phyloP scores from a whole-genome alignment of 1,139 yeast genomes.

The Diutina rugosa region DNA sequence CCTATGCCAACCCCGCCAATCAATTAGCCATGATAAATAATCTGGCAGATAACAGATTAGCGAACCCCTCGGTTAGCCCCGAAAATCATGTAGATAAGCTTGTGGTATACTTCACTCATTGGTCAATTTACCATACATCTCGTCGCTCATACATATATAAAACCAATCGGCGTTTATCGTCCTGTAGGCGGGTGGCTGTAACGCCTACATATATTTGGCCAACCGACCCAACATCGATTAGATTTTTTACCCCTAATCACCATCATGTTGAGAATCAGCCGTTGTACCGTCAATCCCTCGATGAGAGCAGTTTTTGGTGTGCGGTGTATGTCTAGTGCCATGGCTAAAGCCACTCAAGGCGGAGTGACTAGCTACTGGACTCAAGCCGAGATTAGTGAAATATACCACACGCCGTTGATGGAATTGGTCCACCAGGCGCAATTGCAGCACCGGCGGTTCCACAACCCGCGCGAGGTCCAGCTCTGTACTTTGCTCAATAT shows the following conservation, averaged over 20 bases:
- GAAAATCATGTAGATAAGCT: background rate
- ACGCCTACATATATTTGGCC: no score
- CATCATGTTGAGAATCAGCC: no score
- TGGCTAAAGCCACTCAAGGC: background rate
- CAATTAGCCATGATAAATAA: background rate
- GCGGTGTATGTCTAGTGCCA: background rate
- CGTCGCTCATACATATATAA: no score
- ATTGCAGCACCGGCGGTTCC: conserved; percentile 50
- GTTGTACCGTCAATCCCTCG: no score
- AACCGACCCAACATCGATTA: no score
- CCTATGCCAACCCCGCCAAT: background rate
- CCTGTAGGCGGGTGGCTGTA: no score
- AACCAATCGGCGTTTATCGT: no score
- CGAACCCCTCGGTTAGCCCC: background rate
- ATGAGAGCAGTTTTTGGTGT: no score
- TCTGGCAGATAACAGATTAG: background rate
- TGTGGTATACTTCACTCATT: no score
- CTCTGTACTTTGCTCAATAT: conserved; percentile 64
- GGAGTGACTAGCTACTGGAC: conserved; percentile 32
- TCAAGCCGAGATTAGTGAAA: conserved; percentile 39
- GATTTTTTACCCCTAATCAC: background rate
- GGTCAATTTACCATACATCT: no score
- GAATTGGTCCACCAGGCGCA: conserved; percentile 54
- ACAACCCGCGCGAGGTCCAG: conserved; percentile 61
- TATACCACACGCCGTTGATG: conserved; percentile 53